Percentiles rank a stretch among this genome's conserved stretches.
Conservation (phyloP, 1,139 yeast species). For the Kazachstania sp. region DNA sequence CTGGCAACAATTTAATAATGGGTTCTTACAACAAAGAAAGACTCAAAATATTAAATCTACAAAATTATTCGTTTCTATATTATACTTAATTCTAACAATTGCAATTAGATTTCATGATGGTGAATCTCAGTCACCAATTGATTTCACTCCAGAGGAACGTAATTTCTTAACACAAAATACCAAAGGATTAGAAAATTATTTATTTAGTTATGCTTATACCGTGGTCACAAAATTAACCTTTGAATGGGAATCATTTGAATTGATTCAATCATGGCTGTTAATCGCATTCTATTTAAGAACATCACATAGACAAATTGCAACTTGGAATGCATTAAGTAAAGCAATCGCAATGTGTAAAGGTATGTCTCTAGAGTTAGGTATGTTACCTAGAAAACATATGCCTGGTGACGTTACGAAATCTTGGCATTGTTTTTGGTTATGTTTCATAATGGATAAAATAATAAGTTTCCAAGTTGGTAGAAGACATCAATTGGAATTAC, state of each 20-base stretch:
- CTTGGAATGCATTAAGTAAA: slow-evolving; percentile 44
- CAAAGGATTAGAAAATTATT: slow-evolving; percentile 36
- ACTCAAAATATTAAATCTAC: slow-evolving; percentile 29
- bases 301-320: slow-evolving; percentile 50
- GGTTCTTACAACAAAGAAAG: slow-evolving; percentile 18
- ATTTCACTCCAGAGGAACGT: slow-evolving; percentile 30
- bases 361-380: slow-evolving; percentile 41
- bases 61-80: slow-evolving; percentile 43
- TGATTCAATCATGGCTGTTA: slow-evolving; percentile 56
- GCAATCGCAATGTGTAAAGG: slow-evolving; percentile 49
- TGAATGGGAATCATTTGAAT: slow-evolving; percentile 62
- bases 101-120: slow-evolving; percentile 46
- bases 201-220: slow-evolving; percentile 44
- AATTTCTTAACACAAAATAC: not conserved
- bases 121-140: slow-evolving; percentile 8
- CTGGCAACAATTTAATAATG: slow-evolving; percentile 37
- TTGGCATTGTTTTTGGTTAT: slow-evolving; percentile 49
- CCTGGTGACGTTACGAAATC: slow-evolving; percentile 44
- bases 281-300: slow-evolving; percentile 47
- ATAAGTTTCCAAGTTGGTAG: slow-evolving; percentile 51
- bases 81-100: slow-evolving; percentile 44
- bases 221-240: slow-evolving; percentile 45
- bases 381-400: slow-evolving; percentile 25
- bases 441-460: slow-evolving; percentile 48
- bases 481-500: slow-evolving; percentile 38